Evolutionary conservation across 2,329 filamentous ascomycete species (phyloP).

Genomic region (Colletotrichum shisoi): DNA sequence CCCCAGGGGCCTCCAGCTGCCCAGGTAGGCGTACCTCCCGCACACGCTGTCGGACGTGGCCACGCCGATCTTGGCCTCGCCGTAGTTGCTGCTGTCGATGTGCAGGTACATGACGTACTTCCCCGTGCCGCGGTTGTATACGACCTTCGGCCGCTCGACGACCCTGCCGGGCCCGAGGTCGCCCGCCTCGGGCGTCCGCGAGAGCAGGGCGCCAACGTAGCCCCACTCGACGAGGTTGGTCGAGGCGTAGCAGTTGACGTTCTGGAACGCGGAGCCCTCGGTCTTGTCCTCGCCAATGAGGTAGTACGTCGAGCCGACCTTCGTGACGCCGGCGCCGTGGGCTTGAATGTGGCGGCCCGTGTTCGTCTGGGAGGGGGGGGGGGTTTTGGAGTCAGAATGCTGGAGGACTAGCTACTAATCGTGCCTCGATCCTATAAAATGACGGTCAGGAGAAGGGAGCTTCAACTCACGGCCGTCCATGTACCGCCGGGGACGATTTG

Average conservation of each 20-base stretch:
- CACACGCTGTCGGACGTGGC: slow-evolving; percentile 67
- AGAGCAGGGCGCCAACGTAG: slow-evolving; percentile 66
- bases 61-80: slow-evolving; percentile 70
- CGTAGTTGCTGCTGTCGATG: slow-evolving; percentile 68
- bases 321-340: slow-evolving; percentile 67
- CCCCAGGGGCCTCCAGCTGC: slow-evolving; percentile 49
- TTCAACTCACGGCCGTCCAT: slow-evolving; percentile 53
- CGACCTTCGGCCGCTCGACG: slow-evolving; percentile 72
- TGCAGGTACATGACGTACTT: slow-evolving; percentile 75
- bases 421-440: too few relatives aligned
- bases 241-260: slow-evolving; percentile 74
- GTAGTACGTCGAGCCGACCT: slow-evolving; percentile 67
- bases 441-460: background rate
- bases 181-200: slow-evolving; percentile 56
- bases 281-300: slow-evolving; percentile 75
- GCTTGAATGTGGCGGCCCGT: slow-evolving; percentile 68
- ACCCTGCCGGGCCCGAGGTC: slow-evolving; percentile 69
- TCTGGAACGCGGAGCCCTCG: slow-evolving; percentile 67
- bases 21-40: slow-evolving; percentile 59
- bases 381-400: too few relatives aligned
- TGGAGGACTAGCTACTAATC: too few relatives aligned
- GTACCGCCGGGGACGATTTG: slow-evolving; percentile 56
- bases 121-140: slow-evolving; percentile 68
- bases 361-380: slow-evolving; percentile 47
- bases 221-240: slow-evolving; percentile 70